Conservation (phyloP, 805 yeast genomes). For the Suhomyces vadensis region DNA sequence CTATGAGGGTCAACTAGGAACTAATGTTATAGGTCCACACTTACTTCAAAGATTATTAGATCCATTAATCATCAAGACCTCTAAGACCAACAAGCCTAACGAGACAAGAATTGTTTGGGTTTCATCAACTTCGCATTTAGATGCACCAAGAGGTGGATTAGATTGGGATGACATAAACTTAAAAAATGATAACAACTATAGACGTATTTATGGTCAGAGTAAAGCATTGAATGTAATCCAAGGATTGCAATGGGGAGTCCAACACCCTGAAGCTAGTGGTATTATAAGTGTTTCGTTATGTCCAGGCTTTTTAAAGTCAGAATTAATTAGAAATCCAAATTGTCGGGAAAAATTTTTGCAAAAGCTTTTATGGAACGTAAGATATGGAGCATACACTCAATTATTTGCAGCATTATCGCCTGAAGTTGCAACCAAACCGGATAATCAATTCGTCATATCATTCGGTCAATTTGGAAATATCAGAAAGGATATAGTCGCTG, state of each 20-base stretch:
- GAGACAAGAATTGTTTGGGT: constrained; percentile 48
- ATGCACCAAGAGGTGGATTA: constrained; percentile 33
- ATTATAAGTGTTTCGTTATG: constrained; percentile 37
- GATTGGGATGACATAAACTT: constrained; percentile 32
- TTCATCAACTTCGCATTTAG: constrained; percentile 38
- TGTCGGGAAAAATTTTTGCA: constrained; percentile 1
- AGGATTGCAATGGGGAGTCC: constrained; percentile 34
- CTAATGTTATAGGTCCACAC: constrained; percentile 48
- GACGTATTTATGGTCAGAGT: constrained; percentile 40
- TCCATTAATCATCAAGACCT: constrained; percentile 37
- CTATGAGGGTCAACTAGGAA: constrained; percentile 47
- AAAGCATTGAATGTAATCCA: constrained; percentile 44
- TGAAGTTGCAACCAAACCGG: constrained; percentile 28
- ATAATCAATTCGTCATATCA: constrained; percentile 39
- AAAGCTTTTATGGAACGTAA: constrained; percentile 20
- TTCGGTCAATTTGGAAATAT: constrained; percentile 33
- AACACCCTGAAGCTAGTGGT: constrained; percentile 27
- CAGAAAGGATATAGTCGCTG: constrained; percentile 34
- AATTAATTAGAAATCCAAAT: constrained; percentile 28
- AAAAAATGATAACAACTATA: constrained; percentile 13
- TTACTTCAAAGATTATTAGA: constrained; percentile 41
- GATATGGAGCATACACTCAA: constrained; percentile 47
- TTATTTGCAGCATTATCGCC: constrained; percentile 45
- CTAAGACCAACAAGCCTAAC: constrained; percentile 20
- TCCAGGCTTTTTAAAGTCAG: constrained; percentile 43